Conservation (phyloP, 1,284 basidiomycete genomes). For the Naganishia liquefaciens region DNA sequence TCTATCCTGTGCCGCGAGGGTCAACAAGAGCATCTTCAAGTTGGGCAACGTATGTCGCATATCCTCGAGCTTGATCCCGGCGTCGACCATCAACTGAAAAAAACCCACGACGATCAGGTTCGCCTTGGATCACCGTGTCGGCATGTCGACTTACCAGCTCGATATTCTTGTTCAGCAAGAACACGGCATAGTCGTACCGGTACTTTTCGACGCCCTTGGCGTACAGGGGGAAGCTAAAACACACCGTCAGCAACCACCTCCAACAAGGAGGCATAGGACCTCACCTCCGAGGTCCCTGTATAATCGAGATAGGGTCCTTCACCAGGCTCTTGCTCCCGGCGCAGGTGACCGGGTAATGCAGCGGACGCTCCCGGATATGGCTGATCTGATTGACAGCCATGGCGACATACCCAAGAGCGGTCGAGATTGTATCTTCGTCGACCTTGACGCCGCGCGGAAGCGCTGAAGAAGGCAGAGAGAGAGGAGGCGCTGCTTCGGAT, state of each 20-base stretch:
- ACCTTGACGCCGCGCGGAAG: conserved; percentile 57
- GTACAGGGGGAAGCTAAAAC: conserved; percentile 82
- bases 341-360: conserved; percentile 85
- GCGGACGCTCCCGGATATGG: conserved; percentile 70
- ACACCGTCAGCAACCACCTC: not conserved
- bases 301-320: conserved; percentile 83
- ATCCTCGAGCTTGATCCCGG: conserved; percentile 82
- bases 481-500: conserved; percentile 81
- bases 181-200: conserved; percentile 96
- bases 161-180: conserved; percentile 94
- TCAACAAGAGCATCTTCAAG: conserved; percentile 87
- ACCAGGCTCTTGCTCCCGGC: conserved; percentile 84
- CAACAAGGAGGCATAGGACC: conserved; percentile 42
- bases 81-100: conserved; percentile 79
- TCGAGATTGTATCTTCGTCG: conserved; percentile 79
- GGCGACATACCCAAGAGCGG: conserved; percentile 82
- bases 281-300: conserved; percentile 89
- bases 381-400: conserved; percentile 78
- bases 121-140: not conserved
- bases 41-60: conserved; percentile 95
- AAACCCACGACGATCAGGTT: not conserved
- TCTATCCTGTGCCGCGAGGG: conserved; percentile 55
- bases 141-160: conserved; percentile 68
- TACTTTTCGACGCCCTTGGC: conserved; percentile 92
- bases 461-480: conserved; percentile 65